Conservation (phyloP, 83 land plant species). For the Diphasiastrum complanatum region DNA sequence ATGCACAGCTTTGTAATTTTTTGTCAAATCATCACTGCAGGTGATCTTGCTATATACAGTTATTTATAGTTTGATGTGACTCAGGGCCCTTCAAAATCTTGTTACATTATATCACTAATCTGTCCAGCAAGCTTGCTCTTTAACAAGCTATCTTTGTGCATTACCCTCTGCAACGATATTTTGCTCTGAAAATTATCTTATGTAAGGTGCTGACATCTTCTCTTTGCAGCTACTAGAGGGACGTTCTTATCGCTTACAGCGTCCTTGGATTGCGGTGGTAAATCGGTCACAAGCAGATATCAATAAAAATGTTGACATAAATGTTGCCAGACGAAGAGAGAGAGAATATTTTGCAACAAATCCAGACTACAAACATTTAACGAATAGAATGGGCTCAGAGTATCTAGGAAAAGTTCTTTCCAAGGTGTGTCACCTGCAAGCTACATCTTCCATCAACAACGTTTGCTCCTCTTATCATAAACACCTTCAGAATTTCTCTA, state of each 20-base stretch:
- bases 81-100: no score
- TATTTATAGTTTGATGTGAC: no score
- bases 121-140: no score
- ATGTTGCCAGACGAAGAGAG: conserved; percentile 65
- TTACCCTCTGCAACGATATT: not conserved
- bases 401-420: conserved; percentile 63
- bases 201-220: not conserved
- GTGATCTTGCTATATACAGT: no score
- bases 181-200: not conserved
- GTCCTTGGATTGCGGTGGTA: conserved; percentile 76
- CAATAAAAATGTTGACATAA: conserved; percentile 71
- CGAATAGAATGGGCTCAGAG: conserved; percentile 69
- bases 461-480: no score
- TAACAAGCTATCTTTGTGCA: no score
- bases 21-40: no score
- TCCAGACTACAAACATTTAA: conserved; percentile 62
- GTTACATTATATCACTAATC: no score
- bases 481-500: no score
- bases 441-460: no score
- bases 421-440: no score
- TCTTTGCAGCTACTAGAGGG: conserved; percentile 54
- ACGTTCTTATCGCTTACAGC: conserved; percentile 51
- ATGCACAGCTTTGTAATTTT: no score
- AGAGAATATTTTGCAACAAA: conserved; percentile 55
- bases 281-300: conserved; percentile 77